Conservation (phyloP, 805 yeast genomes). For the Myxozyma mucilagina region DNA sequence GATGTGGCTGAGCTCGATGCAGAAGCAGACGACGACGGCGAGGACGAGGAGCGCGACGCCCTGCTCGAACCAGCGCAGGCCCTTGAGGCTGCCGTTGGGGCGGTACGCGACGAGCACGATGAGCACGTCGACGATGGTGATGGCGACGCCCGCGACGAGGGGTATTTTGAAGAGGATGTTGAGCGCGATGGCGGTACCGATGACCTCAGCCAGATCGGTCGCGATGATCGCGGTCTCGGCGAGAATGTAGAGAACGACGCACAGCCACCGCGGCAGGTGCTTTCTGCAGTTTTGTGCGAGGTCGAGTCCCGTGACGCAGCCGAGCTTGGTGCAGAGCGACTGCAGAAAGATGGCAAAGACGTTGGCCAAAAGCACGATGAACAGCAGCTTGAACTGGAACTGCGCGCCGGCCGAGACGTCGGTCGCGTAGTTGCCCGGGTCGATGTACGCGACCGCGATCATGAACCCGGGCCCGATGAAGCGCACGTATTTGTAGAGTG, state of each 20-base stretch:
- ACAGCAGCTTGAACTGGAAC: constrained; percentile 73
- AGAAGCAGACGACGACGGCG: constrained; percentile 83
- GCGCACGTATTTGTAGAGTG: constrained; percentile 57
- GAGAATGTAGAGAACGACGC: constrained; percentile 58
- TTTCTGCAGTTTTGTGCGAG: constrained; percentile 82
- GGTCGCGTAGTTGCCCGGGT: constrained; percentile 95
- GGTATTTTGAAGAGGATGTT: constrained; percentile 82
- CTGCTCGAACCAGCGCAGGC: constrained; percentile 77
- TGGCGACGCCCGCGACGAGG: constrained; percentile 73
- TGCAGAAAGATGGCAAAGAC: constrained; percentile 86
- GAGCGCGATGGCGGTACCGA: constrained; percentile 92
- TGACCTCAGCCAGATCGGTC: constrained; percentile 94
- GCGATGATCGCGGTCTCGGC: constrained; percentile 93
- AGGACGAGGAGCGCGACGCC: constrained; percentile 76
- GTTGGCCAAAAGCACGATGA: constrained; percentile 76
- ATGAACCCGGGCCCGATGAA: constrained; percentile 92
- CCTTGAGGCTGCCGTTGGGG: constrained; percentile 77
- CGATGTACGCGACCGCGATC: constrained; percentile 96
- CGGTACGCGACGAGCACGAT: constrained; percentile 83
- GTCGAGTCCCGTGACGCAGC: constrained; percentile 92
- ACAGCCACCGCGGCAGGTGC: constrained; percentile 61
- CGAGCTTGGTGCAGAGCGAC: constrained; percentile 79
- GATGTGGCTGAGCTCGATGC: constrained; percentile 71
- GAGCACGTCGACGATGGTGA: constrained; percentile 83
- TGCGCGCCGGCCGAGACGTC: constrained; percentile 94